These are phyloP conservation scores for Castanea sativa DNA, from an alignment of 306 rosid species.

Conservation along the genomic window DNA sequence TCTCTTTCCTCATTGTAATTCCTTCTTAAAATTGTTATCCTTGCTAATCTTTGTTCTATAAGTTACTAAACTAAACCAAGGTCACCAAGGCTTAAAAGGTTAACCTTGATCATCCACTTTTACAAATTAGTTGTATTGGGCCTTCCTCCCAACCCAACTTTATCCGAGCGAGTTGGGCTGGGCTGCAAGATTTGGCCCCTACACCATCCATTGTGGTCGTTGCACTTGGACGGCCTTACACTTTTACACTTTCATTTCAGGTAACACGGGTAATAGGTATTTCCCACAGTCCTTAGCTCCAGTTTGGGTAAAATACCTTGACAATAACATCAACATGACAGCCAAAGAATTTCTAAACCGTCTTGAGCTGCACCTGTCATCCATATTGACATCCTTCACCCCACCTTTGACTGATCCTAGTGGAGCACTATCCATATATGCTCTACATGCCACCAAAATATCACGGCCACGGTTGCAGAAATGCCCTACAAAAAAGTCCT, in stretches of 20 bases:
- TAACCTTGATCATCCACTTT: too few relatives aligned
- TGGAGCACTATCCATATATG: conserved; percentile 80
- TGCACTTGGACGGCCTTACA: neutral
- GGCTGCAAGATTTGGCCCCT: too few relatives aligned
- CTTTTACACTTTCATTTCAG: conserved; percentile 16
- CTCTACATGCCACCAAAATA: conserved; percentile 71
- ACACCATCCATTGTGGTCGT: too few relatives aligned
- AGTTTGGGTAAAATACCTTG: conserved; percentile 31
- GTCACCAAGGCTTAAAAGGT: too few relatives aligned
- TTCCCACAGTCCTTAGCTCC: conserved; percentile 64
- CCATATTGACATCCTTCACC: conserved; percentile 67
- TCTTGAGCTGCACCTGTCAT: conserved; percentile 72
- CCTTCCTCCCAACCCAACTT: too few relatives aligned
- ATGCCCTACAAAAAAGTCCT: conserved; percentile 69
- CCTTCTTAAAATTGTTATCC: too few relatives aligned
- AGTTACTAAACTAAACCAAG: too few relatives aligned
- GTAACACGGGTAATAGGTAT: conserved; percentile 23
- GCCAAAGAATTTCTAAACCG: conserved; percentile 41
- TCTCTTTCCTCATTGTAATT: too few relatives aligned
- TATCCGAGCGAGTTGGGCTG: too few relatives aligned
- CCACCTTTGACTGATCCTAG: conserved; percentile 84
- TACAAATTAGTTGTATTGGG: too few relatives aligned
- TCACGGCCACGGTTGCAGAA: conserved; percentile 59
- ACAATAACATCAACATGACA: conserved; percentile 38
- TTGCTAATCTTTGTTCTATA: too few relatives aligned